Conservation (phyloP, 768 basidiomycete species). For the Phlebiopsis flavidoalba region DNA sequence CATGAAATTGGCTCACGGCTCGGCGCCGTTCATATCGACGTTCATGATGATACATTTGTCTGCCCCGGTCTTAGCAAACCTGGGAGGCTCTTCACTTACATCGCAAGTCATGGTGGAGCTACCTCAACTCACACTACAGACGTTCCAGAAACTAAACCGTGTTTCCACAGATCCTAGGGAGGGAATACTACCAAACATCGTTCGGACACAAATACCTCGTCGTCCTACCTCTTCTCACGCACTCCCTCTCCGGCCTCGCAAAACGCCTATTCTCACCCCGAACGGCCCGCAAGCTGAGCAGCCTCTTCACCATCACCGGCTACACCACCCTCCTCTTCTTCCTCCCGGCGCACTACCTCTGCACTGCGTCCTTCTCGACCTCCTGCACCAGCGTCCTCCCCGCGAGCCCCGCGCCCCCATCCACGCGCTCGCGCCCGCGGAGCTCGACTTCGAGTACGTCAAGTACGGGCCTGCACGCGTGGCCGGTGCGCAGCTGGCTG, state of each 20-base stretch:
- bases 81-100: slow-evolving; percentile 64
- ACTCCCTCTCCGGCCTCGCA: slow-evolving; percentile 51
- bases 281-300: slow-evolving; percentile 32
- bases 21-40: slow-evolving; percentile 71
- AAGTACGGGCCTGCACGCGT: slow-evolving; percentile 60
- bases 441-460: slow-evolving; percentile 81
- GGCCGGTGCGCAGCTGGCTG: slow-evolving; percentile 58
- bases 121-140: background rate
- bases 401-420: slow-evolving; percentile 43
- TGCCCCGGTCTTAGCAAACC: slow-evolving; percentile 64
- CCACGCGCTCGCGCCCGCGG: slow-evolving; percentile 58
- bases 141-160: too few species aligned
- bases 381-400: slow-evolving; percentile 64
- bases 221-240: slow-evolving; percentile 59
- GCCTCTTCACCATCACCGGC: slow-evolving; percentile 53
- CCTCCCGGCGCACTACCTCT: slow-evolving; percentile 64
- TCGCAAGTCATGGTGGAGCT: slow-evolving; percentile 71
- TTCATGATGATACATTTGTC: slow-evolving; percentile 79
- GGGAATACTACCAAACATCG: slow-evolving; percentile 80
- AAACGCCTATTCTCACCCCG: slow-evolving; percentile 51
- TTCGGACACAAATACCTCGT: slow-evolving; percentile 67
- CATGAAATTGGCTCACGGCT: slow-evolving; percentile 57
- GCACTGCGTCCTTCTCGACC: too few species aligned
- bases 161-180: slow-evolving; percentile 57
- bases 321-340: slow-evolving; percentile 53